phyloP scores from a whole-genome alignment of 2,329 filamentous ascomycete genomes.

The Arachnomyces sp. region DNA sequence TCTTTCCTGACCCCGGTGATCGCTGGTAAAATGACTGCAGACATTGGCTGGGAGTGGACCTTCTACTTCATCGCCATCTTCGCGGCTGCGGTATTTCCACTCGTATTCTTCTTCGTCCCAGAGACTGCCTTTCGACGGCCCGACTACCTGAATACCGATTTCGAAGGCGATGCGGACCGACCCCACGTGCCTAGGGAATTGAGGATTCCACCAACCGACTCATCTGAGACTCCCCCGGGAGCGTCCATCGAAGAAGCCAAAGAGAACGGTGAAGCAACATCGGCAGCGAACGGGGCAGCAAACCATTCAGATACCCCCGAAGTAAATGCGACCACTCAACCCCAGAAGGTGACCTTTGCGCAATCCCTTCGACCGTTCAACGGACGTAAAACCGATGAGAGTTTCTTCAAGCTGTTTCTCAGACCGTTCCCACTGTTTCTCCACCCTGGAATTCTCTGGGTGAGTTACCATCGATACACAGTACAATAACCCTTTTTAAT shows the following conservation, averaged over 20 bases:
- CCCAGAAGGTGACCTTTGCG: slow-evolving; percentile 45
- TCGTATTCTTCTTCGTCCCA: slow-evolving; percentile 70
- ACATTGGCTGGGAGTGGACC: slow-evolving; percentile 74
- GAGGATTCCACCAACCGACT: not conserved
- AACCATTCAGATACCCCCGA: not conserved
- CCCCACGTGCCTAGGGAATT: slow-evolving; percentile 6
- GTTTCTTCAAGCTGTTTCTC: slow-evolving; percentile 55
- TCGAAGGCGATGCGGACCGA: slow-evolving; percentile 32
- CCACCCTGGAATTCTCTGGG: slow-evolving; percentile 79
- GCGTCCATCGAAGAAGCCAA: slow-evolving; percentile 4
- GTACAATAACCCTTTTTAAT: not conserved
- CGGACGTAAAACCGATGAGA: slow-evolving; percentile 71
- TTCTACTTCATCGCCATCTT: slow-evolving; percentile 89
- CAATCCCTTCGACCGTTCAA: slow-evolving; percentile 63
- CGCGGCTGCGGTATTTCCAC: slow-evolving; percentile 57
- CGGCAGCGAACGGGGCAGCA: not conserved
- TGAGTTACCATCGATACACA: slow-evolving; percentile 31
- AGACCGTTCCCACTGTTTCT: slow-evolving; percentile 74
- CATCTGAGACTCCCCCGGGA: slow-evolving; percentile 5
- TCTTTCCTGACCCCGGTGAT: slow-evolving; percentile 78
- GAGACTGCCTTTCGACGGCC: slow-evolving; percentile 73
- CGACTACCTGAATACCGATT: slow-evolving; percentile 60
- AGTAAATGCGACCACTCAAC: not conserved
- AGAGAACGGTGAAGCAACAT: slow-evolving; percentile 8
- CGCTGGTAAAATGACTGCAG: slow-evolving; percentile 72